Percentiles rank a stretch among this genome's conserved stretches.
These are phyloP conservation scores for Penicillium crustosum DNA, from an alignment of 2,329 filamentous ascomycete genomes.

Conservation along the genomic window DNA sequence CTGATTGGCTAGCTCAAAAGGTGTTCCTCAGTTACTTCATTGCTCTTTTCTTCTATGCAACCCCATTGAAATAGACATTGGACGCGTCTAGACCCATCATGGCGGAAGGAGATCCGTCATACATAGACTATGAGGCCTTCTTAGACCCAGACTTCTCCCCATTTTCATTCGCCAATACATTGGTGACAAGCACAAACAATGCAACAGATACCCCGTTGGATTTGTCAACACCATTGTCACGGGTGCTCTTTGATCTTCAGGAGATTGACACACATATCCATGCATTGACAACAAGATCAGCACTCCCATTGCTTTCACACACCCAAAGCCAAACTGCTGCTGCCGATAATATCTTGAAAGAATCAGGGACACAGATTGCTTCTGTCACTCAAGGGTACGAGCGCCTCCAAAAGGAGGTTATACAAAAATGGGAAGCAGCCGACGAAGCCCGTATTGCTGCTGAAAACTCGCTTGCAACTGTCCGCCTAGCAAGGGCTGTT, in stretches of 20 bases:
- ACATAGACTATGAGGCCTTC: slow-evolving; percentile 95
- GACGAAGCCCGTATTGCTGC: slow-evolving; percentile 78
- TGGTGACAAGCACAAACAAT: slow-evolving; percentile 90
- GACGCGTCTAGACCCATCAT: slow-evolving; percentile 25
- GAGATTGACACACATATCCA: slow-evolving; percentile 97
- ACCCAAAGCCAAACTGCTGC: slow-evolving; percentile 73
- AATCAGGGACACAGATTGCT: slow-evolving; percentile 76
- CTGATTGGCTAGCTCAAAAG: neutral
- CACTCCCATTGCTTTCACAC: slow-evolving; percentile 75
- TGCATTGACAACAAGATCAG: slow-evolving; percentile 77
- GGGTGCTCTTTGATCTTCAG: slow-evolving; percentile 93
- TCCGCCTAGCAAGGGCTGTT: slow-evolving; percentile 73
- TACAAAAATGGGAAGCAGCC: slow-evolving; percentile 79
- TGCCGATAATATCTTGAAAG: slow-evolving; percentile 68
- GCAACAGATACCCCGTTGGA: slow-evolving; percentile 85
- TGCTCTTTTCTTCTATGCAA: slow-evolving; percentile 2
- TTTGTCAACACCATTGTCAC: slow-evolving; percentile 87
- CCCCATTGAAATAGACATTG: neutral
- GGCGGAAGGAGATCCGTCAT: slow-evolving; percentile 60
- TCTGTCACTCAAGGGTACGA: slow-evolving; percentile 81
- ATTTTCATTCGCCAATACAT: slow-evolving; percentile 78
- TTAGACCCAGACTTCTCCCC: slow-evolving; percentile 80
- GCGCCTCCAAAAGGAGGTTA: slow-evolving; percentile 81
- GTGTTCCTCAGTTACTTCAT: neutral
- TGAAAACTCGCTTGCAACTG: slow-evolving; percentile 74